phyloP scores from a whole-genome alignment of 2,329 filamentous ascomycete species.

The Gnomoniopsis sp. region DNA sequence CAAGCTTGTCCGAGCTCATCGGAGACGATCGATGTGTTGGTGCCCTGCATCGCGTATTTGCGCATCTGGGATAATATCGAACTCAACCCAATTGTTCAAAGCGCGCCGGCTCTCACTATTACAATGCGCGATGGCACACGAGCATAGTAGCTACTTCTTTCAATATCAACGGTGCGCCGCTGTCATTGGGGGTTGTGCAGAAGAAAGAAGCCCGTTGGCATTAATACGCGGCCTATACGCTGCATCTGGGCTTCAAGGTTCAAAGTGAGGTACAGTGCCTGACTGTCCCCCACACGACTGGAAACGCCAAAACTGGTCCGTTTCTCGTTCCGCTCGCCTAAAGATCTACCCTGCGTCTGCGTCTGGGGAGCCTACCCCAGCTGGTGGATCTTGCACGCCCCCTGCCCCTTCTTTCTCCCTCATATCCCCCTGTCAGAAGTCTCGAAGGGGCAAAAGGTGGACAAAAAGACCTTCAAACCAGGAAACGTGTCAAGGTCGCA shows the following conservation, averaged over 20 bases:
- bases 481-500: constrained; percentile 4
- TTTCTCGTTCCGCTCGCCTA: constrained; percentile 11
- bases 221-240: background rate
- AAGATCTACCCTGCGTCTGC: constrained; percentile 15
- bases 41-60: too few species aligned
- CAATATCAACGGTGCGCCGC: too few species aligned
- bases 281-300: background rate
- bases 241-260: background rate
- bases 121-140: too few species aligned
- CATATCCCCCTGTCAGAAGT: constrained; percentile 15
- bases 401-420: constrained; percentile 12
- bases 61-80: too few species aligned
- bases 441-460: constrained; percentile 7
- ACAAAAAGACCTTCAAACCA: constrained; percentile 5
- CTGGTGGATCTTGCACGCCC: constrained; percentile 12
- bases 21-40: constrained; percentile 4
- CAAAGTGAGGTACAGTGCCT: background rate
- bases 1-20: constrained; percentile 10
- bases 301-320: constrained; percentile 9
- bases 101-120: too few species aligned
- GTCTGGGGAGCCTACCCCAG: constrained; percentile 4
- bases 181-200: too few species aligned
- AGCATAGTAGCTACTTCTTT: too few species aligned
- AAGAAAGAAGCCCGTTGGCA: background rate
- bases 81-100: too few species aligned